Evolutionary conservation across 1,284 basidiomycete species (phyloP), one percentile per base, ranked within the genome.

Genomic region (Ustanciosporium gigantosporum): DNA sequence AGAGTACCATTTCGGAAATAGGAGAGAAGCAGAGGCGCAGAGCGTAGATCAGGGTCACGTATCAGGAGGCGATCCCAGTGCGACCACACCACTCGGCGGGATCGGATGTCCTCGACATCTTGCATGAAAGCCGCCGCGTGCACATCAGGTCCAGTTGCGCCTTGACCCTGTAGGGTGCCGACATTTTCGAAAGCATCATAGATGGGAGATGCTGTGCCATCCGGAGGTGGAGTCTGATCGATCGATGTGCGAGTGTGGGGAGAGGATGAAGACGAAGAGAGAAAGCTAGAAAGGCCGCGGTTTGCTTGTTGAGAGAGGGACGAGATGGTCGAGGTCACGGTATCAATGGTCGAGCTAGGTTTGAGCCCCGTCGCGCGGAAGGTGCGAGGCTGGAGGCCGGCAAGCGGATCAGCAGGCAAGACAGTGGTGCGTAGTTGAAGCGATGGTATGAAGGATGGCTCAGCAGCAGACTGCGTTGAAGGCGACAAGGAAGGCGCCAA

Each of bases 121-220:
- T n/a, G n/a, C n/a, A n/a, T n/a, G n/a, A n/a, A n/a, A n/a, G n/a
- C n/a, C n/a, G n/a, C n/a, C n/a, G n/a, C n/a, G n/a, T n/a, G n/a
- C n/a, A n/a, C n/a, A n/a, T n/a, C n/a, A n/a, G n/a, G n/a, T n/a
- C n/a, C n/a, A n/a, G n/a, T n/a, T n/a, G n/a, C n/a, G n/a, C n/a
- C n/a, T n/a, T n/a, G n/a, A n/a, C n/a, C 27, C 27, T 11, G n/a
- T n/a, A 29, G n/a, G 2, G 39, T 21, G 25, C 52, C 53, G 5
- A 46, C 41, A 24, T 64, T 64, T 38, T 58, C 48, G 19, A 64
- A 64, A 17, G 60, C 60, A 19, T 57, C 53, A 31, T 64, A 64
- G 36, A 64, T 57, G 21, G 60, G 60, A 6, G 53, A 64, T 40
- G 58, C 43, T 40, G 60, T 52, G 38, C 60, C 50, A 16, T 64